Conservation (phyloP, 495 filamentous ascomycete species). For the Neurospora discreta region DNA sequence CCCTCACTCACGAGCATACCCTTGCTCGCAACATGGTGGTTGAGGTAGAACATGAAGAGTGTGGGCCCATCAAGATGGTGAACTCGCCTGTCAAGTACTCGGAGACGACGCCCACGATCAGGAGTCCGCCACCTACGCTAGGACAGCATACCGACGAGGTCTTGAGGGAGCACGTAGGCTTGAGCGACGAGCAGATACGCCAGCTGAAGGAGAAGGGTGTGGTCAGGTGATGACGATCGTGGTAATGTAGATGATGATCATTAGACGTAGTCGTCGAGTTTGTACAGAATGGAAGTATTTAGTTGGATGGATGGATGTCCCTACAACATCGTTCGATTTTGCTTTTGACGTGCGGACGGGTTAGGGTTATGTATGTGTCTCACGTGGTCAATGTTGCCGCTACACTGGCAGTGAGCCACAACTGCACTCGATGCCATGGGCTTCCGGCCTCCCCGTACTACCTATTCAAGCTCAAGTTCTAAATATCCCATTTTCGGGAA, state of each 20-base stretch:
- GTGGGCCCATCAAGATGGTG: conserved; percentile 78
- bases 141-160: conserved; percentile 92
- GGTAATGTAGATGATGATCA: conserved; percentile 21
- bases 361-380: conserved; percentile 4
- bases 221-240: conserved; percentile 28
- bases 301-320: no score
- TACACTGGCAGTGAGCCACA: background rate
- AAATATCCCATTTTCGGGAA: background rate
- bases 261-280: background rate
- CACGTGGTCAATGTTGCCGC: conserved; percentile 3
- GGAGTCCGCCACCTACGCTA: conserved; percentile 71
- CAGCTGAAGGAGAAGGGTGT: conserved; percentile 57
- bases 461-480: background rate
- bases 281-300: no score
- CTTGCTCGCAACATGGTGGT: conserved; percentile 78
- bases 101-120: conserved; percentile 62
- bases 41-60: conserved; percentile 70
- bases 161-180: conserved; percentile 52
- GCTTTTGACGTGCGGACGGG: background rate
- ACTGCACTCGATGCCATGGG: background rate
- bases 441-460: background rate
- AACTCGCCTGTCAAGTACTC: conserved; percentile 97
- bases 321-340: conserved; percentile 28
- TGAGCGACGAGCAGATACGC: conserved; percentile 50
- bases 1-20: conserved; percentile 79